Evolutionary conservation across 2,329 filamentous ascomycete genomes (phyloP), one percentile per base, ranked within the genome.

Genomic region (Epichloe glyceriae): DNA sequence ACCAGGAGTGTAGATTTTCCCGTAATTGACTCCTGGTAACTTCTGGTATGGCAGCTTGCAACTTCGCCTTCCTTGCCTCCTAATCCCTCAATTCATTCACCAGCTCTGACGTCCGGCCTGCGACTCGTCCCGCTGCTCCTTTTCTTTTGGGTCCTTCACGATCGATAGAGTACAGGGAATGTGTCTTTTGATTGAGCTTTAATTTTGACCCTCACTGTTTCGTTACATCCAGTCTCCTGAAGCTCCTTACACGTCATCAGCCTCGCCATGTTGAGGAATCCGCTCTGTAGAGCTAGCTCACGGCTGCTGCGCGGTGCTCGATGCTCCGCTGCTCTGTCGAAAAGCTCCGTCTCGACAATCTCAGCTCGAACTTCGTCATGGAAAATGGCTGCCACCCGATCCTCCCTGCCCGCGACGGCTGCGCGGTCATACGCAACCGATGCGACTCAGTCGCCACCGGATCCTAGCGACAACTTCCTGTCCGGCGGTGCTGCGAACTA

Each of bases 401-500:
- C 75, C 48, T 61, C 76, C 49, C 62, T 76, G 62, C 71, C 74
- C 59, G 56, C 78, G 54, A 66, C 72, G 54, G 64, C 70, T 53
- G 75, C 76, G 54, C 75, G 71, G 60, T 68, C 72, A 61, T 75
- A 77, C 70, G 73, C 76, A 55, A 78, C 78, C 53, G 66, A 61
- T 58, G 72, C 78, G 50, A 72, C 72, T 52, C 70, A 75, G 50
- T 72, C 71, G 52, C 66, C 78, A 19, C 79, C 80, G 56, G 88
- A 95, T 67, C 81, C 90, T 57, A 95, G 86, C 70, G 93, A 98
- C 72, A 95, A 84, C 73, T 98, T 98, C 78, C 80, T 98, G 55
- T 88, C 89, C 56, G 93, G 93, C 59, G 97, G 88, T 75, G 93
- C 91, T 54, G 93, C 93, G 71, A 96, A 95, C 75, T 98, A 98